phyloP scores from a whole-genome alignment of 345 rosid genomes.

The Euphorbia pulcherrima region DNA sequence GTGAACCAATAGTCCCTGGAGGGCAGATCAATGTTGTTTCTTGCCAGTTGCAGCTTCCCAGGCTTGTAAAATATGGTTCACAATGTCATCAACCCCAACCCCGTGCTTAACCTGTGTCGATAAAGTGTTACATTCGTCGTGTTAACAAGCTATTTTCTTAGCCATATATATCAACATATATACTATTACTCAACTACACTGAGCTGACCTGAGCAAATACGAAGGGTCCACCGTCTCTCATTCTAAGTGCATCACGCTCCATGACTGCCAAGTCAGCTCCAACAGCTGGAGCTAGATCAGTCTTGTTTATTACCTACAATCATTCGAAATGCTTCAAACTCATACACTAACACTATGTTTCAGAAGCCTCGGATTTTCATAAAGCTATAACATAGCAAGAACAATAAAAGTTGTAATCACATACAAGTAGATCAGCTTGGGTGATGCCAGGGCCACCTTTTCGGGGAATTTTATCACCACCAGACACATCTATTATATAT shows the following conservation, averaged over 20 bases:
- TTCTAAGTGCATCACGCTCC: conserved; percentile 84
- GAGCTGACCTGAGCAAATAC: conserved; percentile 80
- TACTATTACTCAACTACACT: no score
- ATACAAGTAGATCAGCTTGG: conserved; percentile 89
- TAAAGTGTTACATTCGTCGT: not conserved
- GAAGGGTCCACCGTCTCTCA: conserved; percentile 97
- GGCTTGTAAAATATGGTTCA: conserved; percentile 60
- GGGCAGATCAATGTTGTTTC: conserved; percentile 16
- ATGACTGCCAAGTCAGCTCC: conserved; percentile 82
- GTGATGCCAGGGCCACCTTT: conserved; percentile 99
- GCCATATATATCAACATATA: not conserved
- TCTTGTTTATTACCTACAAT: conserved; percentile 82
- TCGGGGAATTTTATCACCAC: conserved; percentile 89
- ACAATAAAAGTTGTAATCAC: conserved; percentile 9
- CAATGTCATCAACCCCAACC: conserved; percentile 69
- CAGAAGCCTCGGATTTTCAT: not conserved
- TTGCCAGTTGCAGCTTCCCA: conserved; percentile 71
- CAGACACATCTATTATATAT: conserved; percentile 92
- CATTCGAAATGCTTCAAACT: conserved; percentile 1
- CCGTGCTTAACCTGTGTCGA: conserved; percentile 68
- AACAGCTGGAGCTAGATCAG: conserved; percentile 86
- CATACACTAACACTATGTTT: not conserved
- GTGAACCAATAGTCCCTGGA: no score
- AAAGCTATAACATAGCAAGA: not conserved
- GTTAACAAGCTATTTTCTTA: not conserved